Conservation (phyloP, 2,329 filamentous ascomycete genomes). For the Chrysoporthe cubensis region DNA sequence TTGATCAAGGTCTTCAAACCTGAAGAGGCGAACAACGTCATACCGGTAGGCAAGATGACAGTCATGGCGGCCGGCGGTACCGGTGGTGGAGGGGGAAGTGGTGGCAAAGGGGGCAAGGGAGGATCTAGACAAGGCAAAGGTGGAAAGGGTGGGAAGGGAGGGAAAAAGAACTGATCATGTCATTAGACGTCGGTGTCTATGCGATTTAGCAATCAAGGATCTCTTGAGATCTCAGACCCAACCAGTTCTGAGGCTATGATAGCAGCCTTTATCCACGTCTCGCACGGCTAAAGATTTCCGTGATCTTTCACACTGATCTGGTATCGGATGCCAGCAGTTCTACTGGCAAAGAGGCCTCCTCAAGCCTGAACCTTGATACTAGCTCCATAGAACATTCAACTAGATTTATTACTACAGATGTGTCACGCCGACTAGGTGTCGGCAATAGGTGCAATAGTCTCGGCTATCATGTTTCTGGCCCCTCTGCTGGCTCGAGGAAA, state of each 20-base stretch:
- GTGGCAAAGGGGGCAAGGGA: constrained; percentile 45
- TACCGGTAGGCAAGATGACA: constrained; percentile 80
- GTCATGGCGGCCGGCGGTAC: constrained; percentile 72
- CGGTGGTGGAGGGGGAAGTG: constrained; percentile 39
- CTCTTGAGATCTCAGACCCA: not conserved
- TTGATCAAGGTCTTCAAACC: constrained; percentile 80
- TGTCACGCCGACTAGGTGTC: too few species aligned
- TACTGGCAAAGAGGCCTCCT: too few species aligned
- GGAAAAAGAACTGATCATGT: constrained; percentile 44
- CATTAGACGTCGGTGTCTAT: not conserved
- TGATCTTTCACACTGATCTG: too few species aligned
- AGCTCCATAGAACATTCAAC: too few species aligned
- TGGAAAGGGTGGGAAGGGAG: constrained; percentile 26
- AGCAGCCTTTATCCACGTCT: not conserved
- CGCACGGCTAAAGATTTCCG: too few species aligned
- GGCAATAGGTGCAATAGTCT: too few species aligned
- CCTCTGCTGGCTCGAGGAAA: too few species aligned
- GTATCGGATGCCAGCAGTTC: too few species aligned
- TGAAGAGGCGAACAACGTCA: constrained; percentile 77
- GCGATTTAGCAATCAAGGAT: not conserved
- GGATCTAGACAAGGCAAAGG: constrained; percentile 6
- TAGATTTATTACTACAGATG: too few species aligned
- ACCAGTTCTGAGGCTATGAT: not conserved
- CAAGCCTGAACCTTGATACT: too few species aligned
- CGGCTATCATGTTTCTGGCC: too few species aligned